A percentile compares a stretch with the other conserved stretches of the same genome.
These are phyloP conservation scores for Myxozyma kluyveri DNA, from an alignment of 805 yeast species.

Conservation along the genomic window DNA sequence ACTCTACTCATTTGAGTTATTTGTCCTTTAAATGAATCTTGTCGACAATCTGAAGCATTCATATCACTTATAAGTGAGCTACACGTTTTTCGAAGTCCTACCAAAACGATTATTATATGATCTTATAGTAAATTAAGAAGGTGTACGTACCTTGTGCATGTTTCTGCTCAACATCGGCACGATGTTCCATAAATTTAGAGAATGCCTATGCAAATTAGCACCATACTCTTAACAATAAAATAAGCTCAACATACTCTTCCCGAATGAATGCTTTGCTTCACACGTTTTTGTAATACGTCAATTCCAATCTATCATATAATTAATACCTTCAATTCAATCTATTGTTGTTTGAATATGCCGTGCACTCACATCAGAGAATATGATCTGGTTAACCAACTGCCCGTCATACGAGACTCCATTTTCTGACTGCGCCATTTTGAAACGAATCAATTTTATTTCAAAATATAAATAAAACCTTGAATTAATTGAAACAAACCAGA, in stretches of 20 bases:
- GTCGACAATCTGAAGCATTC: slow-evolving; percentile 50
- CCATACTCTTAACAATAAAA: neutral
- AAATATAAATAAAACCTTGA: too few species aligned
- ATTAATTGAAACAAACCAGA: too few species aligned
- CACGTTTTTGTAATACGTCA: slow-evolving; percentile 64
- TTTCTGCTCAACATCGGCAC: slow-evolving; percentile 74
- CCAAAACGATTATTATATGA: slow-evolving; percentile 38
- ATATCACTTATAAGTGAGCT: slow-evolving; percentile 52
- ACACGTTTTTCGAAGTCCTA: slow-evolving; percentile 66
- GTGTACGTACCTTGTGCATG: slow-evolving; percentile 39
- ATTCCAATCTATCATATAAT: slow-evolving; percentile 70
- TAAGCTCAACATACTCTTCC: slow-evolving; percentile 62
- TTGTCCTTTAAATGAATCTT: slow-evolving; percentile 63
- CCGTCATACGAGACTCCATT: too few species aligned
- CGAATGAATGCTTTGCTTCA: slow-evolving; percentile 75
- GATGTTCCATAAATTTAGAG: slow-evolving; percentile 70
- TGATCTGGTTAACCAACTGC: too few species aligned
- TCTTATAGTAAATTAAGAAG: neutral
- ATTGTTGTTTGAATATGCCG: too few species aligned
- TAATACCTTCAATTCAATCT: too few species aligned
- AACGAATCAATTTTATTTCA: too few species aligned
- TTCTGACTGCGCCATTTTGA: too few species aligned
- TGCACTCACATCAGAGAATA: too few species aligned
- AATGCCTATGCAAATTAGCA: slow-evolving; percentile 44
- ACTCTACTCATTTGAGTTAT: slow-evolving; percentile 68